Conservation (phyloP, 2,329 filamentous ascomycete species). For the Trichoderma cornu-damae region DNA sequence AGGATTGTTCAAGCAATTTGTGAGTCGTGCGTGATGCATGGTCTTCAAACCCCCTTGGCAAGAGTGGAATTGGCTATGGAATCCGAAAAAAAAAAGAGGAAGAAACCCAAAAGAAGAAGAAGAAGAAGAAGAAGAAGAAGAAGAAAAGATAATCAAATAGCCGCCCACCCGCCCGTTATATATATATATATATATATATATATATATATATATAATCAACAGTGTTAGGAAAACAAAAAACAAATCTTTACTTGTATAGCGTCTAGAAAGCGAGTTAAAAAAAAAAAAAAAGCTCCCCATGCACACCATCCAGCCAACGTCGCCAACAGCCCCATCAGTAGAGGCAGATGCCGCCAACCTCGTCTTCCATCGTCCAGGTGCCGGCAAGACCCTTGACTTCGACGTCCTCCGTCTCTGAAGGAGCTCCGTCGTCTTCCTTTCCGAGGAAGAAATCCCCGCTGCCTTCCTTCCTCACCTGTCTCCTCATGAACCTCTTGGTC, state of each 20-base stretch:
- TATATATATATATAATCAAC: too few species aligned
- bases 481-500: constrained; percentile 54
- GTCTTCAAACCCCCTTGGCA: too few species aligned
- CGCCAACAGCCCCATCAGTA: constrained; percentile 33
- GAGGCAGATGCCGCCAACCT: constrained; percentile 59
- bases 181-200: too few species aligned
- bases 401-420: constrained; percentile 40
- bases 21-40: too few species aligned
- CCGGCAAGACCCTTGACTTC: constrained; percentile 67
- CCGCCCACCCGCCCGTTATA: too few species aligned
- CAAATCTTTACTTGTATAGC: neutral
- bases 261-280: neutral
- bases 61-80: too few species aligned
- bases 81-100: too few species aligned
- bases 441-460: constrained; percentile 54
- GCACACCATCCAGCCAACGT: too few species aligned
- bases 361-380: constrained; percentile 83
- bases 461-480: constrained; percentile 45
- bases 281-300: neutral
- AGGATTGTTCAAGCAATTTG: too few species aligned
- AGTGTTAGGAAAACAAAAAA: neutral
- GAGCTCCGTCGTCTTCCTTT: constrained; percentile 44
- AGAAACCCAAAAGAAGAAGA: too few species aligned
- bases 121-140: too few species aligned
- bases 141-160: neutral